Evolutionary conservation across 768 basidiomycete genomes (phyloP), one percentile per base, ranked within the genome.

Genomic region (Collybia nuda): DNA sequence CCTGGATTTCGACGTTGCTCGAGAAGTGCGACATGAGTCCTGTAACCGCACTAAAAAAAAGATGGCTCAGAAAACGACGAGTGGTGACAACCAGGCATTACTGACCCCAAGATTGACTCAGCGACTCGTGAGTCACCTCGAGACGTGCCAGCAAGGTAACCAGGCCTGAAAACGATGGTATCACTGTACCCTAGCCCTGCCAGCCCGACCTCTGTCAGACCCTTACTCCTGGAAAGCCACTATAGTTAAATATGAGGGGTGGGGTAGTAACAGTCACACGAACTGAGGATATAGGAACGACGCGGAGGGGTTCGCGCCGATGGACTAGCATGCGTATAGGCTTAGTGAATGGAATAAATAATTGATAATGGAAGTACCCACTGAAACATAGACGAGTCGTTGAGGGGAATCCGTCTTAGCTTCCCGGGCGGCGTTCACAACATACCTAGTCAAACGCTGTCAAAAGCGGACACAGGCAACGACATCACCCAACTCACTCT

Each of bases 371-470:
- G 26, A 18, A n/a, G n/a, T 38, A 60, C 77, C 28, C 56, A 85
- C 88, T 2, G 88, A 91, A 50, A 86, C 59, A 59, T 92, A 92
- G 12, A 92, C 74, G 11, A 92, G 58, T 0, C 81, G 76, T 56
- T 92, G 90, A 3, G 76, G 67, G 42, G 76, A 76, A 23, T 75
- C 67, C 9, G 71, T 62, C 57, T 76, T 82, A 3, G 88, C 88
- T 17, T 78, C 85, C 44, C 77, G 73, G 9, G 88, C 90, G 6
- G 86, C 84, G 45, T 82, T 81, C 41, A 90, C 64, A n/a, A 90
- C 88, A 59, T 89, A 89, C 63, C 88, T 86, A 39, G 3, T 14
- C 46, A 32, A 36, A 26, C 14, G 28, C 22, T 12, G 32, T 24
- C 8, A 38, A 24, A 23, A 48, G 17, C 19, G 22, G 14, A 5